Base-by-base conservation (phyloP, 495 filamentous ascomycete genomes). In the Venustampulla echinocandica region DNA sequence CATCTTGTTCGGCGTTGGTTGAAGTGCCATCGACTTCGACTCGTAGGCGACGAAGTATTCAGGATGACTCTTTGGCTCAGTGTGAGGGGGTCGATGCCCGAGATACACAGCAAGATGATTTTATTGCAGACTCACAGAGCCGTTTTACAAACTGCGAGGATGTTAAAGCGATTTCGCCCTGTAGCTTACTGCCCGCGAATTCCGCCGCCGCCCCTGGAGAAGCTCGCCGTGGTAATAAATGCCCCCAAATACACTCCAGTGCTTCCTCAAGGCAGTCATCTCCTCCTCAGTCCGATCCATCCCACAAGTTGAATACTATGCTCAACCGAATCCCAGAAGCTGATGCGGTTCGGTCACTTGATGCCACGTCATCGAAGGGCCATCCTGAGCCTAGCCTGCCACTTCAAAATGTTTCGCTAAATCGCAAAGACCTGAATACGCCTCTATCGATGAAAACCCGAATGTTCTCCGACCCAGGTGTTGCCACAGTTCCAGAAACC, bases 61-160 rank as follows among this genome's bases (percentile, higher is more conserved):
- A 48, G 17, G 51, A 58, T 20, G 48, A 52, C 7, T 50, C 44
- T 19, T 32, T 55, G 5, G 41, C 42, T 1, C 56, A 58, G 33
- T 47, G 48, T 30, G 40, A 37, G 2, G 56, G 51, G 4, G 19
- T 2, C 19, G 45, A 50, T 36, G 48, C 56, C 2, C 35, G 48
- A 14, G 46, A 55, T 42, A 46, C 40, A n/a, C 55, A 54, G 19
- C 44, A 43, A 47, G 47, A 53, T 20, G 50, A 53, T 28, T 17
- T 54, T 23, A 45, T 58, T 46, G 38, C 42, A 10, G 55, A 58
- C 28, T 54, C 50, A 13, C 55, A 58, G 42, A 41, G 23, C 13
- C 7, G 49, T 19, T 23, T 45, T 15, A 40, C 23, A 38, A 9
- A 7, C 14, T 7, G 6, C 17, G 35, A 38, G 14, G 17, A 7